Percentiles rank a stretch among this genome's conserved stretches.
These are phyloP conservation scores for Apophysomyces variabilis DNA, from an alignment of 371 early-diverging fungal genomes.

Conservation along the genomic window DNA sequence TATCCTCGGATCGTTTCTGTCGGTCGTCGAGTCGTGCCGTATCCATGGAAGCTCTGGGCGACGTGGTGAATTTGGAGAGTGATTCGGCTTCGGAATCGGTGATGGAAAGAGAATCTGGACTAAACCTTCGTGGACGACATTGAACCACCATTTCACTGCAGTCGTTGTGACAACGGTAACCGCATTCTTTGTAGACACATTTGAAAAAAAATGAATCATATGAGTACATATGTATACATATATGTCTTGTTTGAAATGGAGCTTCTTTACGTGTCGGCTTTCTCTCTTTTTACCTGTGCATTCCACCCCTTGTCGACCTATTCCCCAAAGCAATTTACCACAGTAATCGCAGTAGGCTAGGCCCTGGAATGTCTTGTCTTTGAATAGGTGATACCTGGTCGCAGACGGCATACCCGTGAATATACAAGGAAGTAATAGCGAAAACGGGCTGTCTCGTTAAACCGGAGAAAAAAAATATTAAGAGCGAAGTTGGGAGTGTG, in stretches of 20 bases:
- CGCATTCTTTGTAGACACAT: slow-evolving; percentile 30
- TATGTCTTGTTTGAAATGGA: too few species aligned
- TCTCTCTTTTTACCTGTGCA: slow-evolving; percentile 46
- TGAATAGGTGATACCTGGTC: slow-evolving; percentile 48
- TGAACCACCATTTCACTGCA: slow-evolving; percentile 48
- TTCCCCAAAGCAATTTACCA: slow-evolving; percentile 61
- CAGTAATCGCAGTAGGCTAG: slow-evolving; percentile 67
- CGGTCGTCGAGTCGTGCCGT: background rate
- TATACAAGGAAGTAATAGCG: too few species aligned
- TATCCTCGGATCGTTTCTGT: slow-evolving; percentile 6
- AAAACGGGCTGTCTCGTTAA: background rate
- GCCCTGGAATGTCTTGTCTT: slow-evolving; percentile 52
- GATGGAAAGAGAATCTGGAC: slow-evolving; percentile 45
- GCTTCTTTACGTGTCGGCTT: background rate
- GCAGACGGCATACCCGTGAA: slow-evolving; percentile 30
- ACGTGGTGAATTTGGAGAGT: slow-evolving; percentile 30
- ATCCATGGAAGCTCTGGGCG: slow-evolving; percentile 17
- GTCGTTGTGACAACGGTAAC: slow-evolving; percentile 40
- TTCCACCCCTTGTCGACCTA: slow-evolving; percentile 59
- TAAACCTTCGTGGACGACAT: slow-evolving; percentile 38
- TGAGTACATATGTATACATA: too few species aligned
- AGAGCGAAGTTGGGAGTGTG: background rate
- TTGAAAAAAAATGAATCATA: too few species aligned
- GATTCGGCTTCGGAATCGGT: slow-evolving; percentile 55
- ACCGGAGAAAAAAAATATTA: slow-evolving; percentile 2